These are phyloP conservation scores for Silene coronaria DNA, from an alignment of 179 eudicot species.

Conservation along the genomic window DNA sequence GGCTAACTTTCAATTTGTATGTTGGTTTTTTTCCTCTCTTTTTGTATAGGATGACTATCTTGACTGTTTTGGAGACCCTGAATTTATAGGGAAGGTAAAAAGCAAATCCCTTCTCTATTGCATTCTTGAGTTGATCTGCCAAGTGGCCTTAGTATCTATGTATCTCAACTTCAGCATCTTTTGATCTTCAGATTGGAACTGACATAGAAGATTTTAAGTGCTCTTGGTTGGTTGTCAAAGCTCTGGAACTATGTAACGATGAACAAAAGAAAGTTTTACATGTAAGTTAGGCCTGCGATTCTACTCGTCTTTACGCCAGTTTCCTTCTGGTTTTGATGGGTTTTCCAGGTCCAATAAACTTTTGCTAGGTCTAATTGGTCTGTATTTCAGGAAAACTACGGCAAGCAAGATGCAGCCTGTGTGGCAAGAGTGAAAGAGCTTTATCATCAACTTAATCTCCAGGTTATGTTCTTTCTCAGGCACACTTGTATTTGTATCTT, in stretches of 20 bases:
- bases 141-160: neutral
- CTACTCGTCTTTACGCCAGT: neutral
- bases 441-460: slow-evolving; percentile 47
- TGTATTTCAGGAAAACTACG: slow-evolving; percentile 62
- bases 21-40: neutral
- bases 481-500: neutral
- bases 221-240: slow-evolving; percentile 88
- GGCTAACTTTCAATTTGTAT: neutral
- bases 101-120: neutral
- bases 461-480: slow-evolving; percentile 33
- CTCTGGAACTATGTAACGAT: slow-evolving; percentile 62
- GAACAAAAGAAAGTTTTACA: slow-evolving; percentile 58
- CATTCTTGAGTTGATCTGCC: neutral
- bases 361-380: neutral
- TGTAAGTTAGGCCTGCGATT: slow-evolving; percentile 32
- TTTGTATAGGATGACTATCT: slow-evolving; percentile 68
- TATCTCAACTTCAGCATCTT: slow-evolving; percentile 8
- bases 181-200: slow-evolving; percentile 63
- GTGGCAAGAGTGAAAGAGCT: slow-evolving; percentile 62
- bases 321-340: neutral
- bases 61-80: slow-evolving; percentile 75
- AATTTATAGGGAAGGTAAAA: slow-evolving; percentile 76
- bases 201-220: slow-evolving; percentile 89
- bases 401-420: slow-evolving; percentile 52
- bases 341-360: neutral